phyloP scores from a whole-genome alignment of 73 alveolate species.

The Tetrahymena malaccensis region DNA sequence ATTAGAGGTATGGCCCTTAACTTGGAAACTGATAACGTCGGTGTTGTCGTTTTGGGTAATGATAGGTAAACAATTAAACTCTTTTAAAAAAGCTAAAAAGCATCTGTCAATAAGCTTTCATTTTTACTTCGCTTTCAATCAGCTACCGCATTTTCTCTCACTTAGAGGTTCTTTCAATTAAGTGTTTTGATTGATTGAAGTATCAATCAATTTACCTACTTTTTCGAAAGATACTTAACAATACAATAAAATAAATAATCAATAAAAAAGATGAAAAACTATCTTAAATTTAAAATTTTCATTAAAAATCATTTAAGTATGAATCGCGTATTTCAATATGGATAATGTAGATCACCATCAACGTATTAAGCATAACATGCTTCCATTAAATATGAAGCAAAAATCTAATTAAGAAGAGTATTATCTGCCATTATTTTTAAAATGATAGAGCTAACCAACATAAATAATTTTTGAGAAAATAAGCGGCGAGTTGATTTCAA shows the following conservation, averaged over 20 bases:
- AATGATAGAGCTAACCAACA: neutral
- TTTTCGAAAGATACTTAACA: neutral
- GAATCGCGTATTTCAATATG: neutral
- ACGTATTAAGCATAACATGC: neutral
- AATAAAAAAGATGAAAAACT: neutral
- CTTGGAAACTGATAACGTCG: slow-evolving; percentile 93
- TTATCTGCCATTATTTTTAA: too few species aligned
- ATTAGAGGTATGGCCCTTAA: slow-evolving; percentile 96
- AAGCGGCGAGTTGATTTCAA: neutral
- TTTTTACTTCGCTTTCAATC: neutral
- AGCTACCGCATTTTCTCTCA: neutral
- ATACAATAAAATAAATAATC: neutral
- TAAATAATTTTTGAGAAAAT: neutral
- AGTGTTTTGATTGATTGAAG: neutral
- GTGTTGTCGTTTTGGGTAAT: slow-evolving; percentile 95
- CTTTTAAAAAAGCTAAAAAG: neutral
- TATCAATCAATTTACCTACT: neutral
- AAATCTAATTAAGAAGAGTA: neutral
- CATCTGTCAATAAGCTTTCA: neutral
- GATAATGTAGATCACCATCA: neutral
- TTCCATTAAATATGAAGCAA: neutral
- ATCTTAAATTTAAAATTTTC: neutral
- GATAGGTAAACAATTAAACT: slow-evolving; percentile 51
- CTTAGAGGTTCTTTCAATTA: neutral
- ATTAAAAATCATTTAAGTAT: too few species aligned